A percentile compares a stretch with the other conserved stretches of the same genome.
phyloP scores from a whole-genome alignment of 116 monocot species.

The Trichopus zeylanicus region DNA sequence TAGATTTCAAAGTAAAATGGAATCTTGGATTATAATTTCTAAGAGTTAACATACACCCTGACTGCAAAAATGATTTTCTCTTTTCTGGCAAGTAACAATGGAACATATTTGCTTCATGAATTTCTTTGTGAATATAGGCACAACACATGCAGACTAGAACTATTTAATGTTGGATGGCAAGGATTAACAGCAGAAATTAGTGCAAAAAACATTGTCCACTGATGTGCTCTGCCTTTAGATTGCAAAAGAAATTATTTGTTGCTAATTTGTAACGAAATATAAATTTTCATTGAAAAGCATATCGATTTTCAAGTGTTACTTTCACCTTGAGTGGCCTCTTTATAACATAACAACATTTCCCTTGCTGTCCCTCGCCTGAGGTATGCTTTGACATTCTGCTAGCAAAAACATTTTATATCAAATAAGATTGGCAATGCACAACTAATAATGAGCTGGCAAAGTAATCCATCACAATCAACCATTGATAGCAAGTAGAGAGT shows the following conservation, averaged over 20 bases:
- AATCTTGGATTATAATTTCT: too few species aligned
- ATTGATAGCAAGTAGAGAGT: not conserved
- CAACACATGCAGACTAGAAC: too few species aligned
- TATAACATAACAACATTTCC: constrained; percentile 70
- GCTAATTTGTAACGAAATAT: not conserved
- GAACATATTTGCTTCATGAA: too few species aligned
- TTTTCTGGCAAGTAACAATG: too few species aligned
- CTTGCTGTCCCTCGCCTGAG: constrained; percentile 86
- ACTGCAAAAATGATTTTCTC: too few species aligned
- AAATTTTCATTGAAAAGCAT: not conserved
- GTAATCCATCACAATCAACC: not conserved
- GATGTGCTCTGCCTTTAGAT: not conserved
- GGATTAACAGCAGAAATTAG: too few species aligned
- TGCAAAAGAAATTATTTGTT: not conserved
- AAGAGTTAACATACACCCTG: too few species aligned
- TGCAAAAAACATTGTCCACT: not conserved
- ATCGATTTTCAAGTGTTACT: not conserved
- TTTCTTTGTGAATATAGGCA: too few species aligned
- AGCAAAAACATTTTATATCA: not conserved
- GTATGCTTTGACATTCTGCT: constrained; percentile 94
- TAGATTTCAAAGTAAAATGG: too few species aligned
- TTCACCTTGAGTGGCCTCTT: constrained; percentile 82
- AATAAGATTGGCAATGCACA: not conserved
- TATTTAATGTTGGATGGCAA: too few species aligned
- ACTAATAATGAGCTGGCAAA: not conserved